A percentile compares a stretch with the other conserved stretches of the same genome.
phyloP scores from a whole-genome alignment of 2,329 filamentous ascomycete genomes.

The Pyricularia sp. region DNA sequence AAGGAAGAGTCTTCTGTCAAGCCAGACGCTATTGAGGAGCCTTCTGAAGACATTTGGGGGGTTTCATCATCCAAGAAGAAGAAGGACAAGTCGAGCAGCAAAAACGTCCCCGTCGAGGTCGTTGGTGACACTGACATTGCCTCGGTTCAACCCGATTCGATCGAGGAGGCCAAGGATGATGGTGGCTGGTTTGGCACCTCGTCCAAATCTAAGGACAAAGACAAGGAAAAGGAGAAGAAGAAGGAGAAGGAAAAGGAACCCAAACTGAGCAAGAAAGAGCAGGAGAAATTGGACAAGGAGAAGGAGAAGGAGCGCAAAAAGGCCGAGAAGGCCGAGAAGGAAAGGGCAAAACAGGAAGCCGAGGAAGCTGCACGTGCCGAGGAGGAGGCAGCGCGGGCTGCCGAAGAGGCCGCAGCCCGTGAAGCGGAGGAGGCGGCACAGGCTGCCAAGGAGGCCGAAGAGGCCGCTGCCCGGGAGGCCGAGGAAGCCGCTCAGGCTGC shows the following conservation, averaged over 20 bases:
- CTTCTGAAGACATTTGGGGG: constrained; percentile 4
- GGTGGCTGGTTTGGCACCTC: constrained; percentile 21
- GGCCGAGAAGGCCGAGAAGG: constrained; percentile 22
- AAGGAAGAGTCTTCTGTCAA: not conserved
- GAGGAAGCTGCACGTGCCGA: constrained; percentile 16
- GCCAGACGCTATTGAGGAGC: constrained; percentile 12
- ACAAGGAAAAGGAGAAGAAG: constrained; percentile 25
- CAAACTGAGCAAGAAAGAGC: constrained; percentile 39
- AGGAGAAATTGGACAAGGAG: constrained; percentile 37
- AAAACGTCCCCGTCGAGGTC: constrained; percentile 7
- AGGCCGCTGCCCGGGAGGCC: constrained; percentile 23
- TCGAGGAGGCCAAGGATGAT: constrained; percentile 10
- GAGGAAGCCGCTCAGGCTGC: constrained; percentile 11
- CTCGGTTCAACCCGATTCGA: constrained; percentile 1
- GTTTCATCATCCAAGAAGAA: constrained; percentile 11
- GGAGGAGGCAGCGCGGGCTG: constrained; percentile 16
- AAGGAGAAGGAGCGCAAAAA: constrained; percentile 14
- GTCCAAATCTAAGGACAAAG: constrained; percentile 29
- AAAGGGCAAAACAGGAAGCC: constrained; percentile 32
- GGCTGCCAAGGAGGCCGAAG: constrained; percentile 8
- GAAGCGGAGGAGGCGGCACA: constrained; percentile 11
- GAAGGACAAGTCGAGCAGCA: constrained; percentile 16
- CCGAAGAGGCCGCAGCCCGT: not conserved
- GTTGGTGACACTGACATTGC: constrained; percentile 7
- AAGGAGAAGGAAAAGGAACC: constrained; percentile 28